phyloP scores from a whole-genome alignment of 257 asterid species.

The Solanum neorickii region DNA sequence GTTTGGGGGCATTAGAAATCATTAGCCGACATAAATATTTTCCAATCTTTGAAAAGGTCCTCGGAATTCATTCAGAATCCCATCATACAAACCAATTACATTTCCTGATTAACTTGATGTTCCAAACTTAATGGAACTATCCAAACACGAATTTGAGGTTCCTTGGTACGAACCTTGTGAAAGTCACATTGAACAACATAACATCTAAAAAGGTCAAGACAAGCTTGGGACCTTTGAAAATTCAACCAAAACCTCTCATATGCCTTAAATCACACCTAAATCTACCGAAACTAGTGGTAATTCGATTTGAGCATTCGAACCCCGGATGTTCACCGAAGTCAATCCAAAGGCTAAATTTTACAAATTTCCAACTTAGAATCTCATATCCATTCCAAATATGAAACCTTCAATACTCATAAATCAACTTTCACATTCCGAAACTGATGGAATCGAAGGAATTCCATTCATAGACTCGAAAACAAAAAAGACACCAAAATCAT shows the following conservation, averaged over 20 bases:
- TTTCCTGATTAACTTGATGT: background rate
- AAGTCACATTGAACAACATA: background rate
- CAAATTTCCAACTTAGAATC: background rate
- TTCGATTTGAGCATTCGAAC: background rate
- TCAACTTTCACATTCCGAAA: fast-evolving
- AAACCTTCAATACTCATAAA: background rate
- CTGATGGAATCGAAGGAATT: background rate
- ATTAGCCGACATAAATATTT: background rate
- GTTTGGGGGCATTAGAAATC: too few species aligned
- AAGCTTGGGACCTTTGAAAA: background rate
- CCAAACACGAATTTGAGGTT: background rate
- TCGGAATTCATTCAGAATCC: background rate
- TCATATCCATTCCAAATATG: background rate
- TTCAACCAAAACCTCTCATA: background rate
- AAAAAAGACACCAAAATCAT: background rate
- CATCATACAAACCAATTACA: background rate
- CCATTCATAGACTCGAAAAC: background rate
- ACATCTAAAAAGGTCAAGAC: background rate
- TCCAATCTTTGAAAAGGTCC: background rate
- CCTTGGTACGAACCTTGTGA: background rate
- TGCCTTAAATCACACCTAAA: background rate
- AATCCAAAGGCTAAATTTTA: background rate
- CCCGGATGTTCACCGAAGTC: background rate
- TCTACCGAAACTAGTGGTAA: background rate
- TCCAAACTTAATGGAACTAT: background rate